A percentile compares a stretch with the other conserved stretches of the same genome.
These are phyloP conservation scores for Mangifera indica DNA, from an alignment of 345 rosid species.

Conservation along the genomic window DNA sequence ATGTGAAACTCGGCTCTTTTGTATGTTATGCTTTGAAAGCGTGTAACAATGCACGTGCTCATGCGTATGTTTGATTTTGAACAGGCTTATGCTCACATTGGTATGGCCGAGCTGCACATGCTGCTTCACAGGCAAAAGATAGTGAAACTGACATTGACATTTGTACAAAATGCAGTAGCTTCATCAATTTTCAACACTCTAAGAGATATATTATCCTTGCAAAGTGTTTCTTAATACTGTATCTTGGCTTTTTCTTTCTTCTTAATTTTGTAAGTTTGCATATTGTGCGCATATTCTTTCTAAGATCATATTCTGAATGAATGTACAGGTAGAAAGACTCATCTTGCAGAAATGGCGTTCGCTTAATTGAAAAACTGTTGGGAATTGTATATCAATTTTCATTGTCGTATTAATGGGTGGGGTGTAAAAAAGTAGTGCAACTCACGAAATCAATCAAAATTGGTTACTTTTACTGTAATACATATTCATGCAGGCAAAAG, in stretches of 20 bases:
- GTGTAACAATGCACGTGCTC: neutral
- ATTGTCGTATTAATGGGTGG: neutral
- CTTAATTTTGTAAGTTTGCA: neutral
- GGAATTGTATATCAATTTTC: neutral
- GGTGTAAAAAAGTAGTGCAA: neutral
- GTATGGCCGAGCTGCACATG: conserved; percentile 98
- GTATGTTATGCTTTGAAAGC: neutral
- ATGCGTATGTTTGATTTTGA: conserved; percentile 5
- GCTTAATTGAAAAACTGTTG: neutral
- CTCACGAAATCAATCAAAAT: neutral
- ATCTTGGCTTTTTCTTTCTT: neutral
- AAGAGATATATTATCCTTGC: conserved; percentile 76
- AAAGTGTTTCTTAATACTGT: conserved; percentile 49
- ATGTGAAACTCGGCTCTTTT: neutral
- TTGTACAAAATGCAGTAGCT: conserved; percentile 79
- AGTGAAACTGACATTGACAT: conserved; percentile 69
- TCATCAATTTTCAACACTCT: conserved; percentile 86
- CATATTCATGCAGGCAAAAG: no score
- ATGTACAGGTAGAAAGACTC: conserved; percentile 3
- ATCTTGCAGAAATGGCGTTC: neutral
- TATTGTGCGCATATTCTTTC: conserved; percentile 13
- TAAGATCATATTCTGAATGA: neutral
- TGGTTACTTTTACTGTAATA: no score
- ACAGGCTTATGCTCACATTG: conserved; percentile 93
- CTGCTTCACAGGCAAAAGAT: conserved; percentile 80